phyloP scores from a whole-genome alignment of 1,284 basidiomycete species.

The Rhodotorula sp. region DNA sequence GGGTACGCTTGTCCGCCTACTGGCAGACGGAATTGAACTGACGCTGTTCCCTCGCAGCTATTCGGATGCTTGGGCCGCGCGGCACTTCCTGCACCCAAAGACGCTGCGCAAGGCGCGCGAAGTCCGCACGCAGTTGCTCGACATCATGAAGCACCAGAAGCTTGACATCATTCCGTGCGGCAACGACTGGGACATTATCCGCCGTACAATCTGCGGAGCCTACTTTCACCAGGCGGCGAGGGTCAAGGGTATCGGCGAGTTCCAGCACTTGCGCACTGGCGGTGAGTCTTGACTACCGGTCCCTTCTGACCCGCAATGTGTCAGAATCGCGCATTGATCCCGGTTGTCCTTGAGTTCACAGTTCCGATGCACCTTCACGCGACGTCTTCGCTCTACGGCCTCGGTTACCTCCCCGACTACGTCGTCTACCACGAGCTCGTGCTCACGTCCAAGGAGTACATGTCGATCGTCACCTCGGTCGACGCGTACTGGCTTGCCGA shows the following conservation, averaged over 20 bases:
- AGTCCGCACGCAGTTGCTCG: slow-evolving; percentile 93
- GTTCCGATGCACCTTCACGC: slow-evolving; percentile 90
- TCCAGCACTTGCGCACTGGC: slow-evolving; percentile 93
- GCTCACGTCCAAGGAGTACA: slow-evolving; percentile 88
- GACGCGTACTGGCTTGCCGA: slow-evolving; percentile 86
- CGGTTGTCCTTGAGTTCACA: neutral
- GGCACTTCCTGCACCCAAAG: slow-evolving; percentile 96
- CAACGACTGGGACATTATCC: slow-evolving; percentile 91
- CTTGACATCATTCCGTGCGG: slow-evolving; percentile 85
- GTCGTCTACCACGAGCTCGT: slow-evolving; percentile 96
- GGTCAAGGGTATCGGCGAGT: slow-evolving; percentile 98
- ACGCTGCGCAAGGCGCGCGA: slow-evolving; percentile 91
- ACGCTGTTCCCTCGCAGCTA: slow-evolving; percentile 57
- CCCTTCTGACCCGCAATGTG: neutral
- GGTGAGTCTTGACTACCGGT: neutral
- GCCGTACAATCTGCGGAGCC: slow-evolving; percentile 95
- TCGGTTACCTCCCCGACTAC: slow-evolving; percentile 92
- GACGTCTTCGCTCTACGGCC: slow-evolving; percentile 91
- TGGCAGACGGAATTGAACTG: neutral
- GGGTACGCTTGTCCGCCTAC: slow-evolving; percentile 55
- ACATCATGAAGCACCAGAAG: slow-evolving; percentile 98
- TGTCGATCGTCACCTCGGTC: slow-evolving; percentile 94
- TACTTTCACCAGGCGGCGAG: slow-evolving; percentile 99
- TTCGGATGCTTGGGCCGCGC: slow-evolving; percentile 89
- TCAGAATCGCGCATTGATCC: neutral